phyloP scores from a whole-genome alignment of 164 flowering plant species.

The Cinnamomum chago region DNA sequence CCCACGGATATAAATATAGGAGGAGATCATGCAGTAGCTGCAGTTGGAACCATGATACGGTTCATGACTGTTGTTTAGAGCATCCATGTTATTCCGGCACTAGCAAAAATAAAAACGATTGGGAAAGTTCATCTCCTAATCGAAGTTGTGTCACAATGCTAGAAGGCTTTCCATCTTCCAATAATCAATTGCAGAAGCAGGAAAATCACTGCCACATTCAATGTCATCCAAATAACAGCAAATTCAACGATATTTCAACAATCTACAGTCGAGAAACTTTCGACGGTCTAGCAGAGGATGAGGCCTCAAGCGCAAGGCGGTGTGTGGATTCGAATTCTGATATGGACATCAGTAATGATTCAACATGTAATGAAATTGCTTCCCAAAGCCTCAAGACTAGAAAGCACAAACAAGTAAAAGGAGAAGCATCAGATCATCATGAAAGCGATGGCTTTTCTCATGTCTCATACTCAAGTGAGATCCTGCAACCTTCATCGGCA shows the following conservation, averaged over 20 bases:
- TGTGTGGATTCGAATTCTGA: neutral
- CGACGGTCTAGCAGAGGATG: neutral
- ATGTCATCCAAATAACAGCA: neutral
- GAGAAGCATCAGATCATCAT: constrained; percentile 7
- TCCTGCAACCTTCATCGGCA: neutral
- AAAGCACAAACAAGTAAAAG: constrained; percentile 4
- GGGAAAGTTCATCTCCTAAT: constrained; percentile 5
- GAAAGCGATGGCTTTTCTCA: constrained; percentile 13
- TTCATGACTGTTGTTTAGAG: constrained; percentile 15
- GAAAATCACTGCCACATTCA: neutral
- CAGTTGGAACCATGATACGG: constrained; percentile 4
- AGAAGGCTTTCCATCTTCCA: too few relatives aligned
- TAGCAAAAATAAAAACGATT: constrained; percentile 13
- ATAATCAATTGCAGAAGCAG: neutral
- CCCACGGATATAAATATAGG: neutral
- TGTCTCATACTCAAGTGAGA: constrained; percentile 12
- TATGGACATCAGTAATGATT: constrained; percentile 1
- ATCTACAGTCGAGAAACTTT: neutral
- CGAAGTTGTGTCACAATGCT: neutral
- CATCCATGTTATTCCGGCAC: constrained; percentile 21
- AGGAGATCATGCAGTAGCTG: constrained; percentile 7
- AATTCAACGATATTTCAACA: neutral
- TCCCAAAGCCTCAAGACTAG: neutral
- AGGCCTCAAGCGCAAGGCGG: neutral
- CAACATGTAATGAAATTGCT: constrained; percentile 20